Percentiles rank a stretch among this genome's conserved stretches.
phyloP scores from a whole-genome alignment of 1,139 yeast species.

The Blastobotrys illinoisensis region DNA sequence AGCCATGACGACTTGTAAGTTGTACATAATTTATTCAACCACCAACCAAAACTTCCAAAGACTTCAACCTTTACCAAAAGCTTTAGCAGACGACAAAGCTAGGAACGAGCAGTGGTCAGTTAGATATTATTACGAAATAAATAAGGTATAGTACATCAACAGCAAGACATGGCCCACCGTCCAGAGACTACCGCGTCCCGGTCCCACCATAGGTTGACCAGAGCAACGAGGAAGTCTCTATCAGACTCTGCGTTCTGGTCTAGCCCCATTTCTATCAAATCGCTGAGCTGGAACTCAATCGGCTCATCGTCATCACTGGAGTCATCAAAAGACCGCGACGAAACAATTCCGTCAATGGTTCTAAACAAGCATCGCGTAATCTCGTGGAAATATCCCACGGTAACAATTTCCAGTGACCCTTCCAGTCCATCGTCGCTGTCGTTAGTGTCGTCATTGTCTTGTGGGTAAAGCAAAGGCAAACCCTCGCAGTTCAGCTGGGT shows the following conservation, averaged over 20 bases:
- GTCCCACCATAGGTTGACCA: constrained; percentile 56
- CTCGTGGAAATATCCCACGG: constrained; percentile 30
- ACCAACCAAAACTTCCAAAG: no score
- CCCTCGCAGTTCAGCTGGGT: constrained; percentile 32
- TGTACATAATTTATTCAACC: background rate
- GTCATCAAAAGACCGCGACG: constrained; percentile 18
- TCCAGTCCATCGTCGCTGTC: background rate
- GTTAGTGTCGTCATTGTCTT: background rate
- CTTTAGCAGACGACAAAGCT: no score
- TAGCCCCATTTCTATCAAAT: constrained; percentile 64
- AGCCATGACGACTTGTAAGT: constrained; percentile 10
- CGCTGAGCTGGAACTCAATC: constrained; percentile 36
- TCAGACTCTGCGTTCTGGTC: constrained; percentile 65
- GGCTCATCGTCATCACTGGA: constrained; percentile 38
- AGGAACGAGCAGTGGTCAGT: no score
- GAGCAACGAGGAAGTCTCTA: constrained; percentile 47
- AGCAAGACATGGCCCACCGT: background rate
- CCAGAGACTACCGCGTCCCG: constrained; percentile 15
- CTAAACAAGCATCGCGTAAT: constrained; percentile 26
- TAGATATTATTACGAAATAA: background rate
- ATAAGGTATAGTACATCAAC: background rate
- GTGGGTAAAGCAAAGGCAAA: constrained; percentile 8
- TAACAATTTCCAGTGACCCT: constrained; percentile 18
- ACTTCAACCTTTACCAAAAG: no score
- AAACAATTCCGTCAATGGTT: constrained; percentile 17